A percentile compares a stretch with the other conserved stretches of the same genome.
phyloP scores from a whole-genome alignment of 495 filamentous ascomycete species.

The Neurospora sp. region DNA sequence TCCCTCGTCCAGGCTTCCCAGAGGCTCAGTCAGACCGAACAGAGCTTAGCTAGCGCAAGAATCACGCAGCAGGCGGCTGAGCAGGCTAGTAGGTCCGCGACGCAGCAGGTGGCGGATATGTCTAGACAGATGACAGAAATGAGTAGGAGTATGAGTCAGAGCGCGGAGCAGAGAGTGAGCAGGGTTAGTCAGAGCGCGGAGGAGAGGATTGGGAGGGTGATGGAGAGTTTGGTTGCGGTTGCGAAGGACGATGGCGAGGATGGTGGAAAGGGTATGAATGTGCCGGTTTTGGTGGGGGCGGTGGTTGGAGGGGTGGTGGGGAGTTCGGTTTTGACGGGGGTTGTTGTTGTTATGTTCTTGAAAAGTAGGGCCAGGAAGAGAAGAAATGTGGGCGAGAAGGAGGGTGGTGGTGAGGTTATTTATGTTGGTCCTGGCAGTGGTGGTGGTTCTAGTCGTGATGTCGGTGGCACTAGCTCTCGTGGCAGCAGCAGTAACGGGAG shows the following conservation, averaged over 20 bases:
- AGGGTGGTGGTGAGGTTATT: not conserved
- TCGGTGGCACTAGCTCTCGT: not conserved
- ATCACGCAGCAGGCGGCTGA: slow-evolving; percentile 8
- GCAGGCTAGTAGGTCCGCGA: slow-evolving; percentile 4
- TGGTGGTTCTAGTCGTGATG: not conserved
- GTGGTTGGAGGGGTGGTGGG: not conserved
- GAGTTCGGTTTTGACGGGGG: not conserved
- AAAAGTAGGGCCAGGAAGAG: not conserved
- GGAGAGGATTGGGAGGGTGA: not conserved
- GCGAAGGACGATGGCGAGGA: not conserved
- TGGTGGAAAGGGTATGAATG: not conserved
- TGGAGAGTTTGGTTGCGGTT: not conserved
- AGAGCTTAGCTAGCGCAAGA: slow-evolving; percentile 10
- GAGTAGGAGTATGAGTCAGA: not conserved
- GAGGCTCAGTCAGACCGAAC: slow-evolving; percentile 17
- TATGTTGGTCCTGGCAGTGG: not conserved
- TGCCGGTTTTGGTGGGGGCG: not conserved
- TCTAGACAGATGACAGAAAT: not conserved
- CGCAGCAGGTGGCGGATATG: slow-evolving; percentile 11
- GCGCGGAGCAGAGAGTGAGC: not conserved
- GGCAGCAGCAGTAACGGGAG: not conserved
- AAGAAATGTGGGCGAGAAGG: not conserved
- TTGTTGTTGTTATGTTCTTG: not conserved
- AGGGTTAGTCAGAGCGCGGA: not conserved
- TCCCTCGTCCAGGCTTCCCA: slow-evolving; percentile 18